Evolutionary conservation across 805 yeast genomes (phyloP), one percentile per base, ranked within the genome.

Genomic region (Maudiozyma barnettii): DNA sequence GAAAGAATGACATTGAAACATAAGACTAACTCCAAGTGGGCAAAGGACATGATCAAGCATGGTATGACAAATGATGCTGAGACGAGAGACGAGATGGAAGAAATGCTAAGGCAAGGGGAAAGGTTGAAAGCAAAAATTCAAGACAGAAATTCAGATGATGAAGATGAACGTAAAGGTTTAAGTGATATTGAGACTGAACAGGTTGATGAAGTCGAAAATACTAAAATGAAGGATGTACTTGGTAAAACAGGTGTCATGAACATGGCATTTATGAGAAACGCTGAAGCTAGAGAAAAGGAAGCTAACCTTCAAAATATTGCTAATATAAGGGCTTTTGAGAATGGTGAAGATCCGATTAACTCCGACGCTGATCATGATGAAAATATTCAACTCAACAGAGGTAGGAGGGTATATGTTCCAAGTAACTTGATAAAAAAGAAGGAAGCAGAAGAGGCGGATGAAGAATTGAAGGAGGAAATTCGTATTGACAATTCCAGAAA

Each of bases 181-280:
- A 73, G 75, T 57, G 82, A 79, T 54, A 69, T 77, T 14, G 79
- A 74, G 44, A 63, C 68, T 5, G 74, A 74, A 29, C 63, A 69
- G 4, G 73, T 74, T 33, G 74, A 72, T 46, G 61, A 65, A 5
- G 70, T 66, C 23, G 61, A 66, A n/a, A 61, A 64, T 8, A 62
- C 61, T 12, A 69, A 61, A 2, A 57, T 56, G 2, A 63, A 64
- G 31, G 65, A 69, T 30, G 74, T 71, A 41, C 64, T 81, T n/a
- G 90, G 93, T 19, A 91, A 90, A 64, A 68, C 75, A n/a, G 97
- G 98, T 47, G 82, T 91, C 19, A 68, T 91, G 75, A 83, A 81
- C 43, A 93, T 93, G 98, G 95, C 90, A 54, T 91, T 91, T 65
- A 91, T 91, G 98, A 82, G 75, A 54, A 84, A 83, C 50, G 98